Percentiles rank a stretch among this genome's conserved stretches.
Conservation (phyloP, 441 rosid genomes). For the Jatropha multifida region DNA sequence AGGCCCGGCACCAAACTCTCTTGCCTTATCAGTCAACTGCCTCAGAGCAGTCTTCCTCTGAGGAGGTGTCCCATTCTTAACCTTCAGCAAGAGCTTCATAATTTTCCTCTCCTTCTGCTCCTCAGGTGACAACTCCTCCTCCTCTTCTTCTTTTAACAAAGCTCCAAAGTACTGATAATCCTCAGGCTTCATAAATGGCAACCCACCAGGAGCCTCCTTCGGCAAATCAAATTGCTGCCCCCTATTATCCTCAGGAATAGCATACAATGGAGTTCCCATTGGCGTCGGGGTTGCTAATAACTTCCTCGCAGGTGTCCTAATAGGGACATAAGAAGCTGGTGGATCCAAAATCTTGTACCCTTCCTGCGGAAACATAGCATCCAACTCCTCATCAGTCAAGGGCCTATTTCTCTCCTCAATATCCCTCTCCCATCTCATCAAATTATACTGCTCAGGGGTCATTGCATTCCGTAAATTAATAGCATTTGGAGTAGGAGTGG, state of each 20-base stretch:
- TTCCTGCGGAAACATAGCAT: slow-evolving; percentile 86
- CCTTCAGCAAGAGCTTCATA: slow-evolving; percentile 89
- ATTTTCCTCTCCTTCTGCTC: slow-evolving; percentile 98
- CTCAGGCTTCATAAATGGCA: slow-evolving; percentile 97
- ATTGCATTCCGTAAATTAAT: slow-evolving; percentile 65
- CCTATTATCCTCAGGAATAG: slow-evolving; percentile 90
- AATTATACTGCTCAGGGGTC: slow-evolving; percentile 84
- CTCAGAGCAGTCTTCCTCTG: slow-evolving; percentile 96
- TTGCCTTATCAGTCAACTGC: slow-evolving; percentile 95
- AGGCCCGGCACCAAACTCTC: slow-evolving; percentile 97
- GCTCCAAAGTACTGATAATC: slow-evolving; percentile 93
- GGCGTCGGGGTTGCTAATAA: slow-evolving; percentile 91
- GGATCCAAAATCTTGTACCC: slow-evolving; percentile 94
- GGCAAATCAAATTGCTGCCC: slow-evolving; percentile 99
- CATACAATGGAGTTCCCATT: slow-evolving; percentile 76
- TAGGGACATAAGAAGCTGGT: slow-evolving; percentile 96
- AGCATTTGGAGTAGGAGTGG: slow-evolving; percentile 82
- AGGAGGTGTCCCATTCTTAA: slow-evolving; percentile 95
- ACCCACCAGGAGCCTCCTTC: slow-evolving; percentile 77
- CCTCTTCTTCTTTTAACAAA: slow-evolving; percentile 81
- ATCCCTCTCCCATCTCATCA: slow-evolving; percentile 96
- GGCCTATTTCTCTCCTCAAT: slow-evolving; percentile 97
- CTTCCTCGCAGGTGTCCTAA: slow-evolving; percentile 90
- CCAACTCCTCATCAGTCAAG: slow-evolving; percentile 93
- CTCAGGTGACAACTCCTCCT: slow-evolving; percentile 82